phyloP scores from a whole-genome alignment of 148 eudicot species.

The Rhododendron kiyosumense region DNA sequence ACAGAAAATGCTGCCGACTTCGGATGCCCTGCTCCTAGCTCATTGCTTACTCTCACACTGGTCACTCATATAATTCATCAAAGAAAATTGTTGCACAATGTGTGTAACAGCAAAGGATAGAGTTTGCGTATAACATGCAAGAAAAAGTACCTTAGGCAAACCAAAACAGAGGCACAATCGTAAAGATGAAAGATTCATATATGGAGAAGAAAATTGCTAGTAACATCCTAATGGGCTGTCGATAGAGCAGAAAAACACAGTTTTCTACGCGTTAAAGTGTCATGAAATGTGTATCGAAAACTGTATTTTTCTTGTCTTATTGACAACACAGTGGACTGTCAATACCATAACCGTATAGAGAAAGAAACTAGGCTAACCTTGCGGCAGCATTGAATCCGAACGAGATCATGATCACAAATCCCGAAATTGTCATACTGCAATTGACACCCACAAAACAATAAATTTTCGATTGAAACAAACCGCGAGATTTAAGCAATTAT shows the following conservation, averaged over 20 bases:
- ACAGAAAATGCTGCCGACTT: constrained; percentile 13
- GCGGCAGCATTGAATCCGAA: constrained; percentile 31
- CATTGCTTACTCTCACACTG: neutral
- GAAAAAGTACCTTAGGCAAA: too few species aligned
- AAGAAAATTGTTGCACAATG: neutral
- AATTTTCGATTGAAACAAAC: neutral
- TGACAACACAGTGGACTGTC: too few species aligned
- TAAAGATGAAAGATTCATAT: too few species aligned
- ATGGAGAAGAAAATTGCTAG: too few species aligned
- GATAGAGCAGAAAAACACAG: too few species aligned
- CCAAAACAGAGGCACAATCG: too few species aligned
- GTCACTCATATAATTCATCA: neutral
- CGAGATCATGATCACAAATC: constrained; percentile 20
- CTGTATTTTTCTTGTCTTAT: too few species aligned
- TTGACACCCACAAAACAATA: neutral
- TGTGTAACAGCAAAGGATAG: too few species aligned
- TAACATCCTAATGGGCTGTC: too few species aligned
- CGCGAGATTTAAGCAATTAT: neutral
- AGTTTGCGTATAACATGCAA: too few species aligned
- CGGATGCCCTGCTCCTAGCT: neutral
- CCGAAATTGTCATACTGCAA: constrained; percentile 19
- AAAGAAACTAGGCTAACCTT: neutral
- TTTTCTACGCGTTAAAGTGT: too few species aligned
- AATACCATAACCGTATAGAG: neutral
- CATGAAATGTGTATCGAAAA: too few species aligned